Base-by-base conservation (phyloP, 2,329 filamentous ascomycete genomes). In the Pyrenochaeta sp. region DNA sequence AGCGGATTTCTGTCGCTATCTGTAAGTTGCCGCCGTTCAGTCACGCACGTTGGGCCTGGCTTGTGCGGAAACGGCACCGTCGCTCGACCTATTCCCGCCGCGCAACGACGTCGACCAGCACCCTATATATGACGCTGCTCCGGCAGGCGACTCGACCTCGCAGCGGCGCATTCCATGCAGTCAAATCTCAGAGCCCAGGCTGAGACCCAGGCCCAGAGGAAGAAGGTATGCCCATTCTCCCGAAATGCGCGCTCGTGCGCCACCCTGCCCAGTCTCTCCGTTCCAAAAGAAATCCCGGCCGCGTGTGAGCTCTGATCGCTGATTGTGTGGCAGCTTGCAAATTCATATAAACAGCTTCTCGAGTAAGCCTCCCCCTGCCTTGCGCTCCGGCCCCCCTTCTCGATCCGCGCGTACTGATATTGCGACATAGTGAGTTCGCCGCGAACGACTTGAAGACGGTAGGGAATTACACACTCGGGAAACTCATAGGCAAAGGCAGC, bases 331-430 rank as follows among this genome's bases (percentile, higher is more conserved):
- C 73, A 96, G 92, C 92, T 99, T 79, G 90, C 92, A 71, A 89
- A 87, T 74, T 97, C 94, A 60, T 99, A 99, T 77, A 89, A 96
- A 78, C 89, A 96, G 76, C 83, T 99, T 65, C 84, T 99, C 65
- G 88, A 95, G 90, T 96, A 85, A 75, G 88, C 76, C 32, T 14
- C 17, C 23, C 28, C 34, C 14, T 39, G 14, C 36, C 30, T 20
- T 48, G 41, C 44, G 35, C 29, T 26, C 34, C 40, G 20, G 21
- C 36, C 45, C 31, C 17, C 43, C 17, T 28, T 20, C 21, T 28
- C 27, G 17, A 29, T 26, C 20, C 39, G 39, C n/a, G n/a, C n/a
- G 38, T 55, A 22, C 56, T 64, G 48, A 65, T 29, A 38, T 35
- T 44, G 45, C 47, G 44, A 57, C 41, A 46, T 71, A 96, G 90